These are phyloP conservation scores for Ophiostoma populinum DNA, from an alignment of 2,329 filamentous ascomycete genomes.

Conservation along the genomic window DNA sequence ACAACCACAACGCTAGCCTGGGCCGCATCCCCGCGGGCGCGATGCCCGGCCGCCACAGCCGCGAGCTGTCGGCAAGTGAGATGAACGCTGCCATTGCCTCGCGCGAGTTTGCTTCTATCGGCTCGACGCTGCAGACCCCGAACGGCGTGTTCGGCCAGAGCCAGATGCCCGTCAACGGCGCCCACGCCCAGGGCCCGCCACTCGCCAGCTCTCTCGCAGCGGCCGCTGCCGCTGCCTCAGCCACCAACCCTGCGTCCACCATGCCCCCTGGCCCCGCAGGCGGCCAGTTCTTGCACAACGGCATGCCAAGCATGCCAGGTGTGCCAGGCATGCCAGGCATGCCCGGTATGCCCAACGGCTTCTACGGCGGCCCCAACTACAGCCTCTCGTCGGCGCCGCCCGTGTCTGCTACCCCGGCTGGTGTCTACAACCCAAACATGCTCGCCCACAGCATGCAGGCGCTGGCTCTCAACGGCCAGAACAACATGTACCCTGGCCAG, in stretches of 20 bases:
- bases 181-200: constrained; percentile 12
- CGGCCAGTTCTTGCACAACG: constrained; percentile 10
- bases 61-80: constrained; percentile 44
- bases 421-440: constrained; percentile 29
- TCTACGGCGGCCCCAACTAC: constrained; percentile 14
- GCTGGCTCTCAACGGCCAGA: constrained; percentile 34
- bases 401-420: constrained; percentile 11
- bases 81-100: constrained; percentile 17
- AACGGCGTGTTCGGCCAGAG: constrained; percentile 63
- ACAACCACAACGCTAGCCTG: constrained; percentile 67
- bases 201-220: constrained; percentile 12
- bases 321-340: too few relatives aligned
- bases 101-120: constrained; percentile 41
- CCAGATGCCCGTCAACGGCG: constrained; percentile 21
- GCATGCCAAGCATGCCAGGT: too few relatives aligned
- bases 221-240: constrained; percentile 14
- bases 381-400: constrained; percentile 4
- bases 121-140: constrained; percentile 62
- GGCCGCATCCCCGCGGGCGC: constrained; percentile 58
- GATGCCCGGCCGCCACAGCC: constrained; percentile 50
- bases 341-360: constrained; percentile 1
- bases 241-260: constrained; percentile 7
- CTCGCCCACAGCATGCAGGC: constrained; percentile 52
- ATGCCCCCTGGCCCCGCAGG: constrained; percentile 11
- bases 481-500: constrained; percentile 36